These are phyloP conservation scores for Telfairia occidentalis DNA, from an alignment of 331 rosid genomes.

Conservation along the genomic window DNA sequence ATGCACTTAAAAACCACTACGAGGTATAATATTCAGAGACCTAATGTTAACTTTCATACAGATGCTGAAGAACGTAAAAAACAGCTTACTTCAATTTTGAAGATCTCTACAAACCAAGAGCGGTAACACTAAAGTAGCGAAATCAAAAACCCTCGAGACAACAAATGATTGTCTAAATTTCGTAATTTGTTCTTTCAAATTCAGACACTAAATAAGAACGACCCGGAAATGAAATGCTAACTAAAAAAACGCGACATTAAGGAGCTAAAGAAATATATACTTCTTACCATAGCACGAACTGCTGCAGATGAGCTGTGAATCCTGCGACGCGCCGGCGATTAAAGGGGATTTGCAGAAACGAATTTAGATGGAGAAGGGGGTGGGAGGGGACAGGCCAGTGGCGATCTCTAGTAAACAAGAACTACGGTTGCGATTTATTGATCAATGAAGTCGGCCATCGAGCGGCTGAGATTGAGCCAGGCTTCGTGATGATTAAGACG, in stretches of 20 bases:
- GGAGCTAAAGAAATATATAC: neutral
- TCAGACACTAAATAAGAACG: neutral
- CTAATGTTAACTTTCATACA: neutral
- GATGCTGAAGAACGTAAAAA: neutral
- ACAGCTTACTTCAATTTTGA: neutral
- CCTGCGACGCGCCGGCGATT: constrained; percentile 6
- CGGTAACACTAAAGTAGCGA: no score
- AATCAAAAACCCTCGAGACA: neutral
- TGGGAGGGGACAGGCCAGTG: neutral
- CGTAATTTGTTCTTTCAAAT: neutral
- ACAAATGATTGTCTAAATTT: neutral
- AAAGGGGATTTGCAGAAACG: neutral
- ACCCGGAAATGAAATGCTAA: neutral
- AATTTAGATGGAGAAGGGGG: neutral
- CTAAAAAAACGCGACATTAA: neutral
- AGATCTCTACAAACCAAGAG: no score
- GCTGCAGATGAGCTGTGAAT: neutral
- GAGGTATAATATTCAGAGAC: neutral
- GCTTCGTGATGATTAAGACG: neutral
- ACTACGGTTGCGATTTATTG: neutral
- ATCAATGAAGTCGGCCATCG: neutral
- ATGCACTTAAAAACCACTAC: neutral
- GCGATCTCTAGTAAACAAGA: neutral
- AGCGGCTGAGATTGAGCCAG: neutral
- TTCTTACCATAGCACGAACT: neutral